Base-by-base conservation (phyloP, 495 filamentous ascomycete species). In the Cryomyces antarcticus region DNA sequence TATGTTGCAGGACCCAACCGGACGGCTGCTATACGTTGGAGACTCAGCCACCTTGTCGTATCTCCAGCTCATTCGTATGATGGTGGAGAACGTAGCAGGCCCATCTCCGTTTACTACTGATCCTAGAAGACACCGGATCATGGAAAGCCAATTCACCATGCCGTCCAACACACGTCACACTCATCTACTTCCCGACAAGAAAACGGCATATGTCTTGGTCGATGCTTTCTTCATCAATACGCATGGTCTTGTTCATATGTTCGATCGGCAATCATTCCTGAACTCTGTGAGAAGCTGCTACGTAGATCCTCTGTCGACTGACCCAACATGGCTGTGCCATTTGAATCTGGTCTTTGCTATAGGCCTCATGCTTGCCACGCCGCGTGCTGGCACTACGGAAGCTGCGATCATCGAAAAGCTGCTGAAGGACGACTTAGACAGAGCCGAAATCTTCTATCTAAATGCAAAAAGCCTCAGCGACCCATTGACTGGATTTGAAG, bases 31-130 rank as follows among this genome's bases (percentile, higher is more conserved):
- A 39, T 85, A 83, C 49, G 69, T 85, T 45, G 80, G 79, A 28
- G 78, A 85, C 50, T 77, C 78, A 0, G 78, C 78, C 1, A 77
- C 73, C 37, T 60, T 83, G 39, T 79, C 79, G 2, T 81, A 78
- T 49, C 53, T 85, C 37, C 77, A 82, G 49, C 66, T 78, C 44
- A 70, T 83, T 35, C 75, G 78, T 30, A 75, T 80, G 50, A 77
- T 83, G 44, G 76, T 85, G 9, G 73, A 73, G 33, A 75, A 67
- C 38, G 71, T 72, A 10, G 71, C 72, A 24, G 78, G 79, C 5
- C 52, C 68, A 3, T 79, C 75, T 6, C 63, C 68, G 5, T 83
- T 85, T 43, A 82, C 78, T 6, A 62, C 71, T 38, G 79, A 83
- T 49, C 78, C 74, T 11, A 70, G 68, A 41, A 65, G 78, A 37